A percentile compares a stretch with the other conserved stretches of the same genome.
These are phyloP conservation scores for Cladosporium sp. DNA, from an alignment of 2,329 filamentous ascomycete species.

Conservation along the genomic window DNA sequence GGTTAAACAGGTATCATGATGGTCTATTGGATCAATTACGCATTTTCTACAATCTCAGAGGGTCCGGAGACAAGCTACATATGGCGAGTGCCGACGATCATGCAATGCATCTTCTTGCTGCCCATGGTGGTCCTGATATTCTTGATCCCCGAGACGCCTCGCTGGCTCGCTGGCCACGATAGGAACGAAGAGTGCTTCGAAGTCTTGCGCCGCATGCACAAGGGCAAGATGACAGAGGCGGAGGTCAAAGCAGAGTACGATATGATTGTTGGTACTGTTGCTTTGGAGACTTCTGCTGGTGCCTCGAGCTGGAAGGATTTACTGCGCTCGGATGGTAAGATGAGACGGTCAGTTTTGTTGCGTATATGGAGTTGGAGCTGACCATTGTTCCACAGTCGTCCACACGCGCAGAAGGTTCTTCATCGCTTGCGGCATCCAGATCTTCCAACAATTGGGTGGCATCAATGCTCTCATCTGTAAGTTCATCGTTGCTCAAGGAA, in stretches of 20 bases:
- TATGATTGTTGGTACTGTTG: conserved; percentile 33
- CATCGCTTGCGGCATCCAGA: conserved; percentile 33
- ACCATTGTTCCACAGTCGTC: conserved; percentile 15
- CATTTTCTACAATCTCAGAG: conserved; percentile 35
- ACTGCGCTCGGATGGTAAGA: conserved; percentile 31
- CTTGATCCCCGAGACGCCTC: conserved; percentile 47
- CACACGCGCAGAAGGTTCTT: conserved; percentile 32
- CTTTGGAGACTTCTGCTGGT: conserved; percentile 28
- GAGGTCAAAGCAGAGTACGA: conserved; percentile 29
- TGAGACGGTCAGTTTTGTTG: background rate
- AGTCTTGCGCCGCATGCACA: conserved; percentile 35
- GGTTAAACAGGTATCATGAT: conserved; percentile 39
- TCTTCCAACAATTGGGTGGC: conserved; percentile 34
- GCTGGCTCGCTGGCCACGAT: conserved; percentile 46
- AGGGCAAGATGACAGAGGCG: conserved; percentile 29
- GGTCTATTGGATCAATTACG: conserved; percentile 51
- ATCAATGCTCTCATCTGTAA: conserved; percentile 33
- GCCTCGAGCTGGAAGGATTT: conserved; percentile 38
- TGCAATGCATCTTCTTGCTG: conserved; percentile 45
- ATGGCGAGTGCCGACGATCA: conserved; percentile 41
- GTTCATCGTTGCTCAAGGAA: background rate
- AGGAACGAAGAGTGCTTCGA: conserved; percentile 22
- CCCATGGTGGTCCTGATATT: conserved; percentile 42
- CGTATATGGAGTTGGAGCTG: background rate
- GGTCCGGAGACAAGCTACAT: conserved; percentile 20